phyloP scores from a whole-genome alignment of 441 rosid genomes.

The Isatis lusitanica region DNA sequence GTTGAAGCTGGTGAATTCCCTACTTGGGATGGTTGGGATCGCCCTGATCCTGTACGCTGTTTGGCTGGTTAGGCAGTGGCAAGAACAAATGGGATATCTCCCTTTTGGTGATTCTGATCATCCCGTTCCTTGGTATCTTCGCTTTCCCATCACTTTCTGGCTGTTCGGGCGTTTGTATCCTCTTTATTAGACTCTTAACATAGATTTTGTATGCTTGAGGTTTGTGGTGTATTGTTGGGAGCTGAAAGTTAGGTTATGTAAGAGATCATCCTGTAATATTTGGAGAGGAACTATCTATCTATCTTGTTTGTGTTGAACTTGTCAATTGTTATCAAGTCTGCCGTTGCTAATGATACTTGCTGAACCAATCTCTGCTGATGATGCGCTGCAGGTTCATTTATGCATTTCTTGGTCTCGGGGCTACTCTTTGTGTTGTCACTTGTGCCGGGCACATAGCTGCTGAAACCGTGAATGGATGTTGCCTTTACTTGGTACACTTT shows the following conservation, averaged over 20 bases:
- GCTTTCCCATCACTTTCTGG: not conserved
- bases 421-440: constrained; percentile 59
- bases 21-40: constrained; percentile 79
- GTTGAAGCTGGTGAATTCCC: constrained; percentile 70
- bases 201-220: not conserved
- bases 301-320: not conserved
- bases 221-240: not conserved
- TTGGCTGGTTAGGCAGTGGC: constrained; percentile 79
- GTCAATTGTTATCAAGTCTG: not conserved
- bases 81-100: constrained; percentile 52
- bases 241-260: not conserved
- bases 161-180: no score
- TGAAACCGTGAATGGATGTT: constrained; percentile 76
- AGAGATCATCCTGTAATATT: not conserved
- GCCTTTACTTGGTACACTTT: constrained; percentile 73
- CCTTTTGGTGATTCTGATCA: constrained; percentile 46
- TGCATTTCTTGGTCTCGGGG: constrained; percentile 67
- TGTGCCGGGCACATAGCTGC: constrained; percentile 85
- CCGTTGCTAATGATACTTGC: not conserved
- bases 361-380: constrained; percentile 15
- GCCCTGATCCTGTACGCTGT: constrained; percentile 66
- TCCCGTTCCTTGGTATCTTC: constrained; percentile 60
- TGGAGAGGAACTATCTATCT: no score
- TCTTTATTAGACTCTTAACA: not conserved
- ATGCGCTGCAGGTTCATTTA: constrained; percentile 69